Evolutionary conservation across 179 eudicot genomes (phyloP), one percentile per base, ranked within the genome.

Genomic region (Spergularia azorica): DNA sequence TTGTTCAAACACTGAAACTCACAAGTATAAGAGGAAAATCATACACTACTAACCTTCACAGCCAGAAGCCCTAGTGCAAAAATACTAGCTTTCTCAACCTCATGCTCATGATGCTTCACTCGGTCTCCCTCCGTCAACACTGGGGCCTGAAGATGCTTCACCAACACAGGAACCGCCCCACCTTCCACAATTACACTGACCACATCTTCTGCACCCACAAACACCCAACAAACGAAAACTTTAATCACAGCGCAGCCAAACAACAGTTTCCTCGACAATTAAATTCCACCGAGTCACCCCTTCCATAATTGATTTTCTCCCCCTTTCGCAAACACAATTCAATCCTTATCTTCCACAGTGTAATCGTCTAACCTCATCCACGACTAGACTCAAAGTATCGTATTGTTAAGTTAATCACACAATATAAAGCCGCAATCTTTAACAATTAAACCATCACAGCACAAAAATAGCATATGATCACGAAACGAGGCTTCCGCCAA

Each of bases 11-110:
- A 55, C 32, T 17, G 50, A 63, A 52, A 17, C 51, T 16, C 32
- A n/a, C 12, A 69, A 50, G 39, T 2, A 68, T 13, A 58, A 72
- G 63, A 38, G 59, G 3, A 10, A 58, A 20, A 0, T 8, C 26
- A 63, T 50, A 63, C 50, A 9, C 52, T n/a, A 73, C 69, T 73
- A 39, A 96, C 99, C 92, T 96, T 94, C 0, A 90, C 87, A 48
- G 99, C 97, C 18, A 96, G 93, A 80, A 91, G 94, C 21, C 97
- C 98, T 32, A 96, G 88, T 2, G 96, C 89, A 79, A 91, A 87
- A 50, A 94, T 97, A 84, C 97, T 85, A 50, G 91, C 96, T 81
- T 92, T 94, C 92, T 94, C 98, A 71, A 96, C 97, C 86, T 96
- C 97, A 62, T 94, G 93, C 84, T 91, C 93, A 50, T 80, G 81